phyloP scores from a whole-genome alignment of 2,329 filamentous ascomycete genomes.

The Magnaporthales sp. region DNA sequence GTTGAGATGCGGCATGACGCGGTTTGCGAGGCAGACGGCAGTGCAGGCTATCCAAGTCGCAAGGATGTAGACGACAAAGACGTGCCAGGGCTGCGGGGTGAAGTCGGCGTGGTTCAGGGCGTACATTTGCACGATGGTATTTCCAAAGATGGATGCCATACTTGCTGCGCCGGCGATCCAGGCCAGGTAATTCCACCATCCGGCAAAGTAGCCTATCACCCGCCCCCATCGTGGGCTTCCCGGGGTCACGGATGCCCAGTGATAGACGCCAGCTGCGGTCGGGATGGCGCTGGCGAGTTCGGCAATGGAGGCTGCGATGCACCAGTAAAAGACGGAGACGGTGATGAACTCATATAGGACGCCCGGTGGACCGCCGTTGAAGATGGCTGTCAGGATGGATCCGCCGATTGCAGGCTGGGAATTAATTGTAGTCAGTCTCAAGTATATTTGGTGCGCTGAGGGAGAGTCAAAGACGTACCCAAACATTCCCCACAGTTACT shows the following conservation, averaged over 20 bases:
- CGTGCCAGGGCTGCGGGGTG: conserved; percentile 28
- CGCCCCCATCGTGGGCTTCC: conserved; percentile 40
- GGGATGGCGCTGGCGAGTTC: conserved; percentile 54
- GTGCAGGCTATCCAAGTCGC: conserved; percentile 29
- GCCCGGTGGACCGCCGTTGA: conserved; percentile 53
- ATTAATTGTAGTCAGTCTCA: no score
- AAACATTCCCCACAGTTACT: conserved; percentile 32
- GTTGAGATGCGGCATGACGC: conserved; percentile 40
- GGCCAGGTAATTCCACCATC: conserved; percentile 36
- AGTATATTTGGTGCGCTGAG: neutral
- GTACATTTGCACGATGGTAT: conserved; percentile 34
- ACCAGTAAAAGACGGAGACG: conserved; percentile 44
- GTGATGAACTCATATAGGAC: conserved; percentile 46
- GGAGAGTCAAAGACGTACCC: conserved; percentile 14
- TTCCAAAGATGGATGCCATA: conserved; percentile 31
- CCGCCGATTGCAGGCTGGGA: conserved; percentile 28
- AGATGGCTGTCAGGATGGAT: conserved; percentile 39
- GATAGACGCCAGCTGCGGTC: conserved; percentile 52
- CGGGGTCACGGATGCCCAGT: conserved; percentile 48
- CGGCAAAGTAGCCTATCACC: conserved; percentile 34
- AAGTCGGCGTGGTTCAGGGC: conserved; percentile 29
- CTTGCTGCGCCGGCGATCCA: conserved; percentile 30
- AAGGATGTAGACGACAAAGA: conserved; percentile 32
- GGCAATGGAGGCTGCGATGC: conserved; percentile 48
- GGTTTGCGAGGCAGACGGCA: conserved; percentile 44